A percentile compares a stretch with the other conserved stretches of the same genome.
These are phyloP conservation scores for Salix udensis DNA, from an alignment of 345 rosid genomes.

Conservation along the genomic window DNA sequence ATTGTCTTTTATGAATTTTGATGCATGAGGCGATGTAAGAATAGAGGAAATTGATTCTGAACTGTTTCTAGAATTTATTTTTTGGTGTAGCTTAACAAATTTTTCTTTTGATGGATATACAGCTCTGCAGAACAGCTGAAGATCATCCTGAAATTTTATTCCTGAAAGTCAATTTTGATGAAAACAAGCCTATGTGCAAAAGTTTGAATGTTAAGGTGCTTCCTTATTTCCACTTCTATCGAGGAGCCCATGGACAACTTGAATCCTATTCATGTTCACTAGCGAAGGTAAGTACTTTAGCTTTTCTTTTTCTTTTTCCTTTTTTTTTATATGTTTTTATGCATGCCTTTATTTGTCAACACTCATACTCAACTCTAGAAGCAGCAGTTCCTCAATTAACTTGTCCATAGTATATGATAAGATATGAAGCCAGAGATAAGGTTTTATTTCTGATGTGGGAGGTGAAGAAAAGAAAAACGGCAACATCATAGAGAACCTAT, in stretches of 20 bases:
- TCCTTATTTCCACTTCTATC: constrained; percentile 86
- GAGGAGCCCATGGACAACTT: constrained; percentile 78
- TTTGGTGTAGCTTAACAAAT: neutral
- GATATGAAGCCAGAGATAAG: neutral
- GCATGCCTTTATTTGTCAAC: neutral
- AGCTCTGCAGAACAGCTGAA: constrained; percentile 80
- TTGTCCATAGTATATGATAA: neutral
- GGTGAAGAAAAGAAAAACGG: no score
- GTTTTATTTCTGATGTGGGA: neutral
- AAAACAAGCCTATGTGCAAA: constrained; percentile 89
- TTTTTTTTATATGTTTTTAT: neutral
- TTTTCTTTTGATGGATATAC: constrained; percentile 18
- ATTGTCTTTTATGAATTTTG: neutral
- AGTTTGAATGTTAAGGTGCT: constrained; percentile 82
- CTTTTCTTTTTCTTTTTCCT: no score
- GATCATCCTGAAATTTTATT: constrained; percentile 77
- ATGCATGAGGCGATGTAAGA: neutral
- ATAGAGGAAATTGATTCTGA: neutral
- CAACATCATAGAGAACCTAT: neutral
- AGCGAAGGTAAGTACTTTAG: constrained; percentile 52
- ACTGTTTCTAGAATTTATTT: neutral
- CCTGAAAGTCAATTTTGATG: constrained; percentile 84
- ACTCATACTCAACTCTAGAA: neutral
- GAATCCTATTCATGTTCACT: constrained; percentile 91
- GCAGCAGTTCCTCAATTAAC: neutral